These are phyloP conservation scores for Zygosaccharomyces rouxii DNA, from an alignment of 805 yeast species.

Conservation along the genomic window DNA sequence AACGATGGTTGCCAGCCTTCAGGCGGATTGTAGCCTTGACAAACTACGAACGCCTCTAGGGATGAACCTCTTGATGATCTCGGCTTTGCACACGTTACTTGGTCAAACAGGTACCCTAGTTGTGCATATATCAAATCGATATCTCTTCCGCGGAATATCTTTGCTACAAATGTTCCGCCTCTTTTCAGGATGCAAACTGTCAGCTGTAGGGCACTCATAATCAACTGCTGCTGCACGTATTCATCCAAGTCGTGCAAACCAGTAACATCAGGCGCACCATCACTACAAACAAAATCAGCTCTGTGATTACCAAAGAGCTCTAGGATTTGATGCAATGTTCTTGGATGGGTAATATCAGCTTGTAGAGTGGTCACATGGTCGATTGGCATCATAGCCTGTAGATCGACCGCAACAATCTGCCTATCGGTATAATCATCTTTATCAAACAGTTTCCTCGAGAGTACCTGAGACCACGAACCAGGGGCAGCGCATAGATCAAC, in stretches of 20 bases:
- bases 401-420: slow-evolving; percentile 88
- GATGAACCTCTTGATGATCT: slow-evolving; percentile 93
- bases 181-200: slow-evolving; percentile 85
- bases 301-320: slow-evolving; percentile 84
- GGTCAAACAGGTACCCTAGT: slow-evolving; percentile 76
- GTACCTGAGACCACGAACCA: slow-evolving; percentile 97
- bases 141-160: slow-evolving; percentile 93
- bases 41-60: slow-evolving; percentile 88
- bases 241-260: slow-evolving; percentile 96
- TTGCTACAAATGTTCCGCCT: slow-evolving; percentile 93
- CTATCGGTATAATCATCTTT: slow-evolving; percentile 33
- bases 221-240: slow-evolving; percentile 91
- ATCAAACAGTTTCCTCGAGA: slow-evolving; percentile 62
- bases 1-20: slow-evolving; percentile 74
- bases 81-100: slow-evolving; percentile 93
- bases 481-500: slow-evolving; percentile 99
- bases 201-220: slow-evolving; percentile 83
- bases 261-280: slow-evolving; percentile 98
- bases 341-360: slow-evolving; percentile 97
- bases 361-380: slow-evolving; percentile 84
- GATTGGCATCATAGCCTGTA: slow-evolving; percentile 98
- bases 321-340: slow-evolving; percentile 69
- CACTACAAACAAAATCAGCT: slow-evolving; percentile 94
- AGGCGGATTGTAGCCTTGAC: slow-evolving; percentile 81
- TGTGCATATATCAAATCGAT: slow-evolving; percentile 93